Evolutionary conservation across 2,329 filamentous ascomycete species (phyloP).

Genomic region (Arthroderma sp.): DNA sequence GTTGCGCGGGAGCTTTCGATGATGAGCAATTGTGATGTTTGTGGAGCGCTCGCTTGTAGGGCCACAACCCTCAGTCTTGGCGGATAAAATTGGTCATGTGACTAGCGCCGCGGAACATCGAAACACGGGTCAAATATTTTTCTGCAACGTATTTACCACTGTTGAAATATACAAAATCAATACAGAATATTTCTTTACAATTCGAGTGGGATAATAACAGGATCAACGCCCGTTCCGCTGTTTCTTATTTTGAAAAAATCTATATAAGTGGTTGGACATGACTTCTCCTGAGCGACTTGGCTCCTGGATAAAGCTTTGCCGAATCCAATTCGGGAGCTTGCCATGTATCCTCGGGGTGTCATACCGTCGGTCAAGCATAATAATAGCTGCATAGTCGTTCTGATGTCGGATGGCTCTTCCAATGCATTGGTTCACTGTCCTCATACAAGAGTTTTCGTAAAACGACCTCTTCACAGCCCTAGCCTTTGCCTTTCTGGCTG

Average conservation of each 20-base stretch:
- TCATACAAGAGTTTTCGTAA: constrained; percentile 92
- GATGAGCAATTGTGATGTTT: constrained; percentile 1
- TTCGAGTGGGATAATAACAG: too few relatives aligned
- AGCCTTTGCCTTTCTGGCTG: constrained; percentile 22
- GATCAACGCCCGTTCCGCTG: too few relatives aligned
- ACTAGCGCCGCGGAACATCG: too few relatives aligned
- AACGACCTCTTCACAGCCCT: constrained; percentile 55
- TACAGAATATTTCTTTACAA: too few relatives aligned
- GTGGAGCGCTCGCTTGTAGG: constrained; percentile 7
- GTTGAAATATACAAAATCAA: too few relatives aligned
- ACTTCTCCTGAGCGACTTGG: too few relatives aligned
- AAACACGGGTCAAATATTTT: too few relatives aligned
- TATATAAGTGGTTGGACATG: constrained; percentile 2
- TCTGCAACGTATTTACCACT: too few relatives aligned
- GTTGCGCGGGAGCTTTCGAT: not conserved
- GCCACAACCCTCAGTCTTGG: constrained; percentile 8
- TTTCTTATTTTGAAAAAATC: constrained; percentile 3
- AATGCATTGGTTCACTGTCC: constrained; percentile 92
- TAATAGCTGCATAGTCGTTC: constrained; percentile 78
- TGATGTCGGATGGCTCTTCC: constrained; percentile 81
- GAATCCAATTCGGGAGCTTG: constrained; percentile 87
- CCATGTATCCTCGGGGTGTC: constrained; percentile 54
- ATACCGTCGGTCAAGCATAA: constrained; percentile 74
- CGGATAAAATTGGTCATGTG: not conserved
- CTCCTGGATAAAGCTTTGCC: constrained; percentile 42